Conservation (phyloP, 2,329 filamentous ascomycete species). For the Fusarium bactridioides region DNA sequence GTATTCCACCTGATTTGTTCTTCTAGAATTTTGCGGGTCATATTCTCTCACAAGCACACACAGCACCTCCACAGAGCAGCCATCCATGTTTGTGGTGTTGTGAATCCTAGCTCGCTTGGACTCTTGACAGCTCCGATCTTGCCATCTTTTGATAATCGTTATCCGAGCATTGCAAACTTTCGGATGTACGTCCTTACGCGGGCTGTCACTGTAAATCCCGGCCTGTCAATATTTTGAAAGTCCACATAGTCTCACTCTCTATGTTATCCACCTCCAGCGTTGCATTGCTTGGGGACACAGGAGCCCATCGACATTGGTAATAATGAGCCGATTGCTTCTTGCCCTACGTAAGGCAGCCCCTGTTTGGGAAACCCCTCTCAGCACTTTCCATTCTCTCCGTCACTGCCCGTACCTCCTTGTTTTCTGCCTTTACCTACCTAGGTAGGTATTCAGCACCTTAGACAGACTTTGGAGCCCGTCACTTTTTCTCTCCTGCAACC, state of each 20-base stretch:
- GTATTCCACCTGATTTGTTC: not conserved
- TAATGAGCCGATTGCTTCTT: not conserved
- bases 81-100: not conserved
- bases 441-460: not conserved
- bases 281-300: not conserved
- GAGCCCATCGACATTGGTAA: not conserved
- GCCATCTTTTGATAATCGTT: not conserved
- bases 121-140: not conserved
- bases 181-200: not conserved
- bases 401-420: not conserved
- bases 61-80: not conserved
- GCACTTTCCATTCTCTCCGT: not conserved
- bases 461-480: not conserved
- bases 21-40: not conserved
- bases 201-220: not conserved
- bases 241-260: not conserved
- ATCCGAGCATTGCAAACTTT: not conserved
- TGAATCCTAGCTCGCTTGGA: not conserved
- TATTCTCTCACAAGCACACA: not conserved
- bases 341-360: not conserved
- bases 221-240: not conserved
- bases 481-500: not conserved
- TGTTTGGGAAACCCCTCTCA: too few relatives aligned
- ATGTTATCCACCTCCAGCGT: not conserved
- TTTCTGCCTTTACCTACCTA: not conserved